Percentiles rank a stretch among this genome's conserved stretches.
Evolutionary conservation across 1,284 basidiomycete genomes (phyloP).

Genomic region (Pyrrhoderma noxium): DNA sequence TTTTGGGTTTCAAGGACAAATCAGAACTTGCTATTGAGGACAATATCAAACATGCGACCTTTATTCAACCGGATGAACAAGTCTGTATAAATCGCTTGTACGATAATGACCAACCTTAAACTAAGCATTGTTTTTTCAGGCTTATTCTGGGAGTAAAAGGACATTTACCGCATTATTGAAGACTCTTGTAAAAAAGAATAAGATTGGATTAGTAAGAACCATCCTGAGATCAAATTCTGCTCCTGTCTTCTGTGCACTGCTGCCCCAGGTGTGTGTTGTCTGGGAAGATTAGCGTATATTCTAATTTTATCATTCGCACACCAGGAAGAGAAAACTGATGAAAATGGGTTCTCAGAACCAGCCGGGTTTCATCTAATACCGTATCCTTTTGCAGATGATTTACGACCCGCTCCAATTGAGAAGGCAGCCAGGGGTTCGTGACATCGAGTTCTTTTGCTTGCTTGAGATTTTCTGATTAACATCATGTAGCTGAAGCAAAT

Average conservation of each 20-base stretch:
- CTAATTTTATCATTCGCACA: conserved; percentile 6
- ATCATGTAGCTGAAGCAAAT: conserved; percentile 52
- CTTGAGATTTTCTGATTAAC: neutral
- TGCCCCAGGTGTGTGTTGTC: conserved; percentile 66
- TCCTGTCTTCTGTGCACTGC: conserved; percentile 77
- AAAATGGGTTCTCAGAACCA: conserved; percentile 74
- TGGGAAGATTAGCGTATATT: neutral
- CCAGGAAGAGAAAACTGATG: conserved; percentile 67
- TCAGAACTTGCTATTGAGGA: conserved; percentile 72
- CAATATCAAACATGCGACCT: conserved; percentile 86
- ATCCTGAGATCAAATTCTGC: conserved; percentile 66
- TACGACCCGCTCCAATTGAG: conserved; percentile 67
- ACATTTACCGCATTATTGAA: conserved; percentile 85
- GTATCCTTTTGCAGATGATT: conserved; percentile 91
- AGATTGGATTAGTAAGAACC: conserved; percentile 74
- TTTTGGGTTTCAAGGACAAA: conserved; percentile 88
- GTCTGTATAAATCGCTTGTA: conserved; percentile 35
- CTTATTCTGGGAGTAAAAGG: conserved; percentile 84
- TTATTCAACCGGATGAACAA: conserved; percentile 89
- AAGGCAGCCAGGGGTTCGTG: conserved; percentile 48
- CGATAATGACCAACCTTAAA: conserved; percentile 1
- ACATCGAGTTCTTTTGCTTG: neutral
- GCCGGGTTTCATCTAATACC: conserved; percentile 91
- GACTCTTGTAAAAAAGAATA: conserved; percentile 76
- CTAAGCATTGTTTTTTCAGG: conserved; percentile 32